A percentile compares a stretch with the other conserved stretches of the same genome.
Conservation (phyloP, 2,329 filamentous ascomycete genomes). For the Talaromyces islandicus region DNA sequence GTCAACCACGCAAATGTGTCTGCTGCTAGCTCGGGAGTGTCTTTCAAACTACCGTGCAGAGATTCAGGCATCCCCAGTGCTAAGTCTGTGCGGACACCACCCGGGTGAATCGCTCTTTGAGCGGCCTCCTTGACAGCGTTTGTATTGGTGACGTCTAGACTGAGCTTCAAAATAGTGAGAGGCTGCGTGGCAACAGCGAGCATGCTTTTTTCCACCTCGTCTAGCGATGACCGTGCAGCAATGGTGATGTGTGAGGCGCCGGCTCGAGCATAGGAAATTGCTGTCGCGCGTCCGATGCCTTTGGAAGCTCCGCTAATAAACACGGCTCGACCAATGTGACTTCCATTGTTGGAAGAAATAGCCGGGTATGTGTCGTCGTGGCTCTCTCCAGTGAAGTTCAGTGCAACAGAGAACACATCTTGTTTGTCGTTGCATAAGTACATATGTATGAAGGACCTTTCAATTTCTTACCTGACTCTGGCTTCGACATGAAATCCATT, state of each 20-base stretch:
- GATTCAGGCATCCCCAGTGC: constrained; percentile 28
- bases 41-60: constrained; percentile 4
- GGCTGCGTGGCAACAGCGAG: constrained; percentile 29
- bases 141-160: constrained; percentile 39
- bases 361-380: constrained; percentile 49
- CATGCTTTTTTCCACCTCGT: constrained; percentile 31
- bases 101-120: constrained; percentile 38
- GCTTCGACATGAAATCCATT: not conserved
- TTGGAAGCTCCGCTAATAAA: constrained; percentile 53
- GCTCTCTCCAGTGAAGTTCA: constrained; percentile 16
- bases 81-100: constrained; percentile 41
- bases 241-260: constrained; percentile 49
- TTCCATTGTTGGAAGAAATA: constrained; percentile 36
- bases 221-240: constrained; percentile 46
- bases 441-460: not conserved
- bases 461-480: not conserved
- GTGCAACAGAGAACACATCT: not conserved
- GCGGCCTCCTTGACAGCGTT: constrained; percentile 32
- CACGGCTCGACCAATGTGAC: constrained; percentile 38
- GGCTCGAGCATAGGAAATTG: constrained; percentile 51
- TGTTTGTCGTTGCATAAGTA: not conserved
- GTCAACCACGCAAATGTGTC: constrained; percentile 20
- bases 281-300: constrained; percentile 50
- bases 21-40: constrained; percentile 25
- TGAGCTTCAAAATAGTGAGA: constrained; percentile 33